A percentile compares a stretch with the other conserved stretches of the same genome.
phyloP scores from a whole-genome alignment of 2,329 filamentous ascomycete species.

The Aspergillus fructus region DNA sequence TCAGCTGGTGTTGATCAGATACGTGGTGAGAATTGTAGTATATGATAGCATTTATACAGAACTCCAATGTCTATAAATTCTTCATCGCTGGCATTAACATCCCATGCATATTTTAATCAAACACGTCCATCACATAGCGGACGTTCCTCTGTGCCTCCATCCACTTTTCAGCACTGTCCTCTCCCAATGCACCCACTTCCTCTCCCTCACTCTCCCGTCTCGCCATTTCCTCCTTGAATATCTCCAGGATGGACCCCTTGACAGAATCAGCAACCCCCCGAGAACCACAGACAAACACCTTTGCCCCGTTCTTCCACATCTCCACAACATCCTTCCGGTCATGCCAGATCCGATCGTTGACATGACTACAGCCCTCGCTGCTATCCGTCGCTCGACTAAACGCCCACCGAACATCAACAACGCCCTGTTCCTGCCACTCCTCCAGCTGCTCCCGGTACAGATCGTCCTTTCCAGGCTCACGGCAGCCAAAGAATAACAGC shows the following conservation, averaged over 20 bases:
- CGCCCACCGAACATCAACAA: conserved; percentile 61
- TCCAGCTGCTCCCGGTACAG: conserved; percentile 36
- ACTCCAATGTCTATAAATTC: too few relatives aligned
- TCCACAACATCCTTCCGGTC: conserved; percentile 47
- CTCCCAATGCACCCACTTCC: neutral
- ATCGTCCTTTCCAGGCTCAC: conserved; percentile 34
- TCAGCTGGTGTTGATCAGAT: too few relatives aligned
- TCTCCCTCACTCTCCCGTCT: neutral
- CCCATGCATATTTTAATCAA: neutral
- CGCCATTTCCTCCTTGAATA: conserved; percentile 21
- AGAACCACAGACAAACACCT: conserved; percentile 66
- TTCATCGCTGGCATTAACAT: too few relatives aligned
- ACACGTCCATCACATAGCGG: conserved; percentile 48
- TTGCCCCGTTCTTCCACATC: conserved; percentile 52
- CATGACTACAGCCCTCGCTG: conserved; percentile 50
- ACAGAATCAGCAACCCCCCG: conserved; percentile 52
- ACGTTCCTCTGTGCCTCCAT: conserved; percentile 2
- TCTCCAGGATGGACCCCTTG: conserved; percentile 39
- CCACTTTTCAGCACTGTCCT: neutral
- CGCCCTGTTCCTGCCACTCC: conserved; percentile 62
- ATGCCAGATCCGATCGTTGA: conserved; percentile 53
- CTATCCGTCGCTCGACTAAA: conserved; percentile 53
- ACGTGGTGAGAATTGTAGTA: too few relatives aligned
- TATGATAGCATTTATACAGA: too few relatives aligned
- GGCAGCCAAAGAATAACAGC: conserved; percentile 38